These are phyloP conservation scores for Blechomonas ayalai DNA, from an alignment of 208 protist genomes.

Conservation along the genomic window DNA sequence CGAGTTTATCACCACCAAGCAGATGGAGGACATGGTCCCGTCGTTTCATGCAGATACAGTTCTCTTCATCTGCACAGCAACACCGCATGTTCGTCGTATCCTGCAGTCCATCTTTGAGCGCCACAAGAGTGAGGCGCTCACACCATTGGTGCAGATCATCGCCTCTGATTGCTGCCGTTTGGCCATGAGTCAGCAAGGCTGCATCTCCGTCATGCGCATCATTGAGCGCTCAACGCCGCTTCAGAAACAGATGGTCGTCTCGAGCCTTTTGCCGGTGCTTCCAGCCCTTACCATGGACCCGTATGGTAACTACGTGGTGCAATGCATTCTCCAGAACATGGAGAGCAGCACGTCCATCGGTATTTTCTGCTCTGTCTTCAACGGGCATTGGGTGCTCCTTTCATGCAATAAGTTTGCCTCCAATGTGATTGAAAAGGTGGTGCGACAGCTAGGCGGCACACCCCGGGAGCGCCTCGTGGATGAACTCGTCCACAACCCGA, in stretches of 20 bases:
- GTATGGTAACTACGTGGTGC: constrained; percentile 88
- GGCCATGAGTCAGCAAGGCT: constrained; percentile 72
- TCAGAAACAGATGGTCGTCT: constrained; percentile 45
- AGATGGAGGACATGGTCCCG: constrained; percentile 39
- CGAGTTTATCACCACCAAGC: constrained; percentile 34
- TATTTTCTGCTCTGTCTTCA: constrained; percentile 36
- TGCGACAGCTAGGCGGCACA: constrained; percentile 27
- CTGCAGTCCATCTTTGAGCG: constrained; percentile 71
- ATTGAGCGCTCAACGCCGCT: constrained; percentile 47
- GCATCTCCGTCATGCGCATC: constrained; percentile 68
- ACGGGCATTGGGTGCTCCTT: constrained; percentile 49
- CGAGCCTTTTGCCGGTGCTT: constrained; percentile 45
- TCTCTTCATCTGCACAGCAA: constrained; percentile 26
- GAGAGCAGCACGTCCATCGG: constrained; percentile 22
- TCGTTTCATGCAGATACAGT: constrained; percentile 30
- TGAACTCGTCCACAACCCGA: constrained; percentile 52
- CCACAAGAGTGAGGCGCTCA: constrained; percentile 35
- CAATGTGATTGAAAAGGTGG: constrained; percentile 85
- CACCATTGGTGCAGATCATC: constrained; percentile 49
- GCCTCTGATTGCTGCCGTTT: constrained; percentile 29
- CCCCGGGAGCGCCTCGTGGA: constrained; percentile 34
- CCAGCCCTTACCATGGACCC: constrained; percentile 54
- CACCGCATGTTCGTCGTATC: constrained; percentile 68
- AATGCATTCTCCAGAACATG: constrained; percentile 74
- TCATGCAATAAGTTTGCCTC: constrained; percentile 85